These are phyloP conservation scores for Gracilariopsis chorda DNA, from an alignment of 23 red algal species.

Conservation along the genomic window DNA sequence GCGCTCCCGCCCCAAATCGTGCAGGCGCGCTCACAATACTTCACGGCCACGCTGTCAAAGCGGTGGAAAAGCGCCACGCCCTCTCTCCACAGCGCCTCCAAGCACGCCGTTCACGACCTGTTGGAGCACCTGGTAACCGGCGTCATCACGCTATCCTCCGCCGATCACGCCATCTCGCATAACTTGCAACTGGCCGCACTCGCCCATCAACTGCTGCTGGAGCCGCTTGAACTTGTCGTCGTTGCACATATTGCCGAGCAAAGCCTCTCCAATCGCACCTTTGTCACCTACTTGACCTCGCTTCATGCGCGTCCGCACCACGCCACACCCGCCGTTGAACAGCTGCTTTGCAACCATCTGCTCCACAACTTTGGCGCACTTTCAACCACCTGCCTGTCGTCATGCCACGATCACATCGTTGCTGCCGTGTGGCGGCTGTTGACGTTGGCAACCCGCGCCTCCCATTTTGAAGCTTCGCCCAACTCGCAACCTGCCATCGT, in stretches of 20 bases:
- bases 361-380: background rate
- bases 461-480: too few species aligned
- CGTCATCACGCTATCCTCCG: background rate
- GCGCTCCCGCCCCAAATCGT: conserved; percentile 5
- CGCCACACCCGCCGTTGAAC: background rate
- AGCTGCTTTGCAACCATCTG: background rate
- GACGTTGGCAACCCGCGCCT: background rate
- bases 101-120: background rate
- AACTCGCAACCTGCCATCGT: background rate
- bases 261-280: background rate
- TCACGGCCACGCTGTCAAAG: background rate
- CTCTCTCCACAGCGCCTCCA: background rate
- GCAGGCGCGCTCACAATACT: conserved; percentile 23
- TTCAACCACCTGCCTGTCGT: background rate
- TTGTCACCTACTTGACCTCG: background rate
- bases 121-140: conserved; percentile 1
- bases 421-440: background rate
- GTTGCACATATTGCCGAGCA: background rate
- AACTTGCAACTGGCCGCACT: background rate
- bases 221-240: background rate
- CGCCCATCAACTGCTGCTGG: background rate
- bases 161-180: background rate
- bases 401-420: background rate
- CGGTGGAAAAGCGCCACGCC: background rate
- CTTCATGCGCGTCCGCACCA: background rate